phyloP scores from a whole-genome alignment of 768 basidiomycete species.

The Dentipellis fragilis region DNA sequence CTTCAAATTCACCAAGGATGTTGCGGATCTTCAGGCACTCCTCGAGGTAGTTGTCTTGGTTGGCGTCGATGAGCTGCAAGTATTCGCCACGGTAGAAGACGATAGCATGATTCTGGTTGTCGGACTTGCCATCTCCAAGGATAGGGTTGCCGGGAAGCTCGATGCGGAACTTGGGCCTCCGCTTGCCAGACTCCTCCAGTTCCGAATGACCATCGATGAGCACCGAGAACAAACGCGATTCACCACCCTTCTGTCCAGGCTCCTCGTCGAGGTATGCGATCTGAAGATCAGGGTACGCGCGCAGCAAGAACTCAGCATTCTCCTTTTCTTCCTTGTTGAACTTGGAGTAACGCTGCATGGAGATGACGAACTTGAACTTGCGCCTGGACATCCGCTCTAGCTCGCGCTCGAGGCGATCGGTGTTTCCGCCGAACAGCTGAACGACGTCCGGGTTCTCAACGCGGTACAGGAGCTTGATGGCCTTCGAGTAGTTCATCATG shows the following conservation, averaged over 20 bases:
- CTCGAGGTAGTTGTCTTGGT: slow-evolving; percentile 99
- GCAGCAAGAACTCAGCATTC: slow-evolving; percentile 94
- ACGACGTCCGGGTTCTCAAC: slow-evolving; percentile 99
- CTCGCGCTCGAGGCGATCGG: slow-evolving; percentile 91
- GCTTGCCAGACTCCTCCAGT: slow-evolving; percentile 78
- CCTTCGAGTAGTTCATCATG: slow-evolving; percentile 99
- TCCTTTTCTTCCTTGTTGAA: slow-evolving; percentile 99
- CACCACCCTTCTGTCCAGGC: slow-evolving; percentile 76
- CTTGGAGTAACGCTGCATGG: slow-evolving; percentile 98
- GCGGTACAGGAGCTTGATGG: slow-evolving; percentile 96
- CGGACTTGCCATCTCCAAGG: slow-evolving; percentile 96
- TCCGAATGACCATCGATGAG: slow-evolving; percentile 98
- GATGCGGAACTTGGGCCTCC: slow-evolving; percentile 94
- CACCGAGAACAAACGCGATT: slow-evolving; percentile 82
- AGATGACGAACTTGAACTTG: slow-evolving; percentile 97
- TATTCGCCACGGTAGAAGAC: slow-evolving; percentile 99
- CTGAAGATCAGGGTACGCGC: slow-evolving; percentile 96
- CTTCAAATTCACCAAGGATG: slow-evolving; percentile 95
- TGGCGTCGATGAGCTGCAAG: slow-evolving; percentile 97
- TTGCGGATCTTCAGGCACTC: slow-evolving; percentile 99
- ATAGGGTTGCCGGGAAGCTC: slow-evolving; percentile 98
- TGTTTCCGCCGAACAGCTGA: slow-evolving; percentile 92
- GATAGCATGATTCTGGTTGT: slow-evolving; percentile 99
- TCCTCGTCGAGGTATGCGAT: slow-evolving; percentile 98
- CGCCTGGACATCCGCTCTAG: slow-evolving; percentile 93